Conservation (phyloP, 1,139 yeast species). For the Nadsonia starkeyi-henricii region DNA sequence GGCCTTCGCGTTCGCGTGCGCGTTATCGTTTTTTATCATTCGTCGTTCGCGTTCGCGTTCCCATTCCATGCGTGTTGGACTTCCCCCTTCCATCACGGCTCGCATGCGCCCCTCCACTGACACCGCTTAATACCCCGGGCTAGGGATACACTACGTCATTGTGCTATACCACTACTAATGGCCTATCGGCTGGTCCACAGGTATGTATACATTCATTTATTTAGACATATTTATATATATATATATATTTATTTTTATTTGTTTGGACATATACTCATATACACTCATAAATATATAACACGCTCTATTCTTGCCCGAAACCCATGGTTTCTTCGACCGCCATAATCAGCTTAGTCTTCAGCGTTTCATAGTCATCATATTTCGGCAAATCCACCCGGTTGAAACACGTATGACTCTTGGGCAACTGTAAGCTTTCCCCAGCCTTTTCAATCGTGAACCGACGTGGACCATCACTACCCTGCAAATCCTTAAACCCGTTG, state of each 20-base stretch:
- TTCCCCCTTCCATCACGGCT: too few species aligned
- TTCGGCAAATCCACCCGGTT: conserved; percentile 88
- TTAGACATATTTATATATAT: neutral
- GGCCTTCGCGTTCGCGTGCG: too few species aligned
- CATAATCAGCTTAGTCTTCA: conserved; percentile 67
- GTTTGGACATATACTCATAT: conserved; percentile 1
- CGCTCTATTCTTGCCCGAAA: conserved; percentile 74
- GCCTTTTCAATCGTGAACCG: conserved; percentile 96
- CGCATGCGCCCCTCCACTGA: too few species aligned
- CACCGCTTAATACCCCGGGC: too few species aligned
- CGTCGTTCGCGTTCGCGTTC: too few species aligned
- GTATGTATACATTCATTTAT: too few species aligned
- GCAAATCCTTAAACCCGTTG: conserved; percentile 94
- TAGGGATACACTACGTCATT: too few species aligned
- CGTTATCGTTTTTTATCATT: too few species aligned
- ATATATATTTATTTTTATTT: neutral
- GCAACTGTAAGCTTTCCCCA: conserved; percentile 84
- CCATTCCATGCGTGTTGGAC: too few species aligned
- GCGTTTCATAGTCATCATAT: conserved; percentile 56
- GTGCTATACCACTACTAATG: too few species aligned
- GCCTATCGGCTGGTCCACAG: too few species aligned
- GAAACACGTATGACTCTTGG: conserved; percentile 93
- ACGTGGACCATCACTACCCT: conserved; percentile 98
- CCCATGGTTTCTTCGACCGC: conserved; percentile 94
- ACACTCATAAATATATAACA: conserved; percentile 4